Base-by-base conservation (phyloP, 305 asterid genomes). In the Petunia hybrid region DNA sequence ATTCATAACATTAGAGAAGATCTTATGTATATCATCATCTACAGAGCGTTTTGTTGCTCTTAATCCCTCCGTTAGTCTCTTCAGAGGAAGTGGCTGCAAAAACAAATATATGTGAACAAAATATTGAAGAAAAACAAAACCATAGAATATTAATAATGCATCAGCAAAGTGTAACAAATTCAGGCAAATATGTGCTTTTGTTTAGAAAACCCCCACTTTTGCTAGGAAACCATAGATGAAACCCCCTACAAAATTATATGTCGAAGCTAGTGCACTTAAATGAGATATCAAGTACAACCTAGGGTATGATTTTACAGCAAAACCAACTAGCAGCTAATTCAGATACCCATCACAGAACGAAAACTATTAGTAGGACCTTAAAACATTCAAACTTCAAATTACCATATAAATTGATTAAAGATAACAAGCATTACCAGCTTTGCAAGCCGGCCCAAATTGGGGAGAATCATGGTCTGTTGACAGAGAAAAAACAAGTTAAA, bases 371-470 rank as follows among this genome's bases (percentile, higher is more conserved):
- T 53, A 36, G 80, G 13, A 61, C 51, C 66, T 71, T 62, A 57
- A 81, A 86, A 85, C 64, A 56, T 68, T 80, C 62, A 43, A 42
- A 31, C 10, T 46, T 80, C 62, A 43, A 42, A 31, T 7, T 46
- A 41, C 10, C 40, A 76, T 55, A 2, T 51, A 73, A 36, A 48
- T 67, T 38, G 67, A 63, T 48, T 31, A 84, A 84, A 85, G 87
- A 77, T 81, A 38, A 5, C 65, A 83, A 83, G 77, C 60, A 77
- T 87, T 95, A 95, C 99, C 99, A 94, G 80, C 86, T 95, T 95
- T 63, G 98, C 97, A 61, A 95, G 92, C 81, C 95, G 97, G 81
- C 97, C 94, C 90, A 95, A 83, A 91, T 89, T 95, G 45, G 99
- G 99, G 68, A 95, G 95, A 84, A 94, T 85, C 97, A 92, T 91